These are phyloP conservation scores for Geotrichum cucujoidarum DNA, from an alignment of 1,139 yeast genomes.

Conservation along the genomic window DNA sequence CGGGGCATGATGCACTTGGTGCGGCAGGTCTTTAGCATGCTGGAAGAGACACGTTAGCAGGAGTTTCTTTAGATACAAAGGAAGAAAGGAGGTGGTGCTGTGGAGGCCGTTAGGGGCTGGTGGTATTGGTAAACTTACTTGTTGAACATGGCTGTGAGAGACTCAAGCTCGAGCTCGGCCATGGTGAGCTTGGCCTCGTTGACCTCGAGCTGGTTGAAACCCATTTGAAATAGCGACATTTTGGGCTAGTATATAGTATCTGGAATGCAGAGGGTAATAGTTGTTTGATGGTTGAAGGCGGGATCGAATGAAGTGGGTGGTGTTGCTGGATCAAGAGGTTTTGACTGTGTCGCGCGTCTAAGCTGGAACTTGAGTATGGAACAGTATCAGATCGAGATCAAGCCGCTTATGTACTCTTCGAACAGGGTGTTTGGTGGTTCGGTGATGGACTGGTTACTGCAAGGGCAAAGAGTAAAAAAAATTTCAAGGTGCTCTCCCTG, in stretches of 20 bases:
- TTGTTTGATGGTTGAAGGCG: no score
- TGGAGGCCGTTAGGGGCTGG: no score
- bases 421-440: no score
- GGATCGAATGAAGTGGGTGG: no score
- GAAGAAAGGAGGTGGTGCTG: background rate
- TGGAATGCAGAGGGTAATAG: no score
- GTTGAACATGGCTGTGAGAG: slow-evolving; percentile 64
- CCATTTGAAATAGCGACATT: slow-evolving; percentile 34
- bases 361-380: background rate
- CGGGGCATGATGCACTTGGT: slow-evolving; percentile 67
- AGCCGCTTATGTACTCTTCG: background rate
- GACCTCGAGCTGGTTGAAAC: slow-evolving; percentile 42
- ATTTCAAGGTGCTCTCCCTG: no score
- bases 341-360: no score
- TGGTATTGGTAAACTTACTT: slow-evolving; percentile 37
- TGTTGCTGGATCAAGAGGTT: no score
- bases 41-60: slow-evolving; percentile 19
- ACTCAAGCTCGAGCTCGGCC: slow-evolving; percentile 73
- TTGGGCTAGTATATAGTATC: no score
- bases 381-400: background rate
- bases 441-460: no score
- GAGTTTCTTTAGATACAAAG: background rate
- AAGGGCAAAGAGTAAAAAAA: no score
- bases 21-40: slow-evolving; percentile 53
- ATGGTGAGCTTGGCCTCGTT: slow-evolving; percentile 62